Conservation (phyloP, 2,329 filamentous ascomycete genomes). For the Talaromyces sp. region DNA sequence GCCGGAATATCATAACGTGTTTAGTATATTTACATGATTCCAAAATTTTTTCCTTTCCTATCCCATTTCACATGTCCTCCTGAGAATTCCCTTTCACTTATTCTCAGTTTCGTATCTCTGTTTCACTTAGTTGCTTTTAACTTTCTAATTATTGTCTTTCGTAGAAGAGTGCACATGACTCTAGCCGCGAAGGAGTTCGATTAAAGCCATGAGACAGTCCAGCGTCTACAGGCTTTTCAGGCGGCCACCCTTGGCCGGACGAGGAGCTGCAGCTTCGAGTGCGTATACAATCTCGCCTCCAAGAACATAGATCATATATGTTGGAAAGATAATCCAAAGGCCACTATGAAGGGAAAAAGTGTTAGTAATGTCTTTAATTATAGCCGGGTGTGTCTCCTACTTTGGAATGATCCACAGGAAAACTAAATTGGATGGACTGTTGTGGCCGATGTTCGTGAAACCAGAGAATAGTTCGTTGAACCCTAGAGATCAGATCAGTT, state of each 20-base stretch:
- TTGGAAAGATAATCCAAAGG: conserved; percentile 60
- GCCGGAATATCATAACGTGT: background rate
- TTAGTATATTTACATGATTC: background rate
- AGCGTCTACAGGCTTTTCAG: conserved; percentile 20
- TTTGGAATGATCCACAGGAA: conserved; percentile 64
- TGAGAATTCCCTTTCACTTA: background rate
- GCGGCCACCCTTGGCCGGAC: conserved; percentile 20
- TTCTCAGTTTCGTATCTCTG: background rate
- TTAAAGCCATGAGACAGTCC: background rate
- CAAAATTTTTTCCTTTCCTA: background rate
- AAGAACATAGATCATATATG: conserved; percentile 59
- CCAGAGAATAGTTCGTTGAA: conserved; percentile 58
- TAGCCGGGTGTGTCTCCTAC: conserved; percentile 39
- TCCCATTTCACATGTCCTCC: background rate
- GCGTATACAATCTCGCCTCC: conserved; percentile 59
- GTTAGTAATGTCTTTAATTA: background rate
- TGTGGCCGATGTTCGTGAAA: conserved; percentile 61
- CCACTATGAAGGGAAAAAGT: conserved; percentile 41
- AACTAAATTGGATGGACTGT: conserved; percentile 49
- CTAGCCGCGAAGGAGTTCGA: background rate
- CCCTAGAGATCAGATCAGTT: conserved; percentile 29
- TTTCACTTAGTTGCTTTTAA: background rate
- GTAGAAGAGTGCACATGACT: background rate
- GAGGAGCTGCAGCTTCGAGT: conserved; percentile 39
- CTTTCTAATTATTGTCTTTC: background rate